phyloP scores from a whole-genome alignment of 768 basidiomycete genomes.

The Macrolepiota dolichaula region DNA sequence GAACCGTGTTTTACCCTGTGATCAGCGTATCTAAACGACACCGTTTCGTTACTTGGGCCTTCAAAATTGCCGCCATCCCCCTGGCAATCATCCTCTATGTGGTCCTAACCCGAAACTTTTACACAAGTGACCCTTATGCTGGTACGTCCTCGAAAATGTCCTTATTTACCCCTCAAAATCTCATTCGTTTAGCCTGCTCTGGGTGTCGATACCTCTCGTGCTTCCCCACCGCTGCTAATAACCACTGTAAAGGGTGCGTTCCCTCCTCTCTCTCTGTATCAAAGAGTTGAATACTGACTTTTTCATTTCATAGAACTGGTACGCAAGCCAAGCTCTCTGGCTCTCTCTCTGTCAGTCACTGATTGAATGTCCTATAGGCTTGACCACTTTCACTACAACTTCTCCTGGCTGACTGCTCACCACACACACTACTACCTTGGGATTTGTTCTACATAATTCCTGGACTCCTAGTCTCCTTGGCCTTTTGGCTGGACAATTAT shows the following conservation, averaged over 20 bases:
- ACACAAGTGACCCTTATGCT: conserved; percentile 80
- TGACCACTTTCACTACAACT: conserved; percentile 13
- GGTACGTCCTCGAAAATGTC: conserved; percentile 41
- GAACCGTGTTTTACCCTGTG: conserved; percentile 84
- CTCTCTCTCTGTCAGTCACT: not conserved
- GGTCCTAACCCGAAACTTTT: conserved; percentile 84
- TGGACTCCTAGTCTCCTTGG: not conserved
- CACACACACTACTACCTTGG: not conserved
- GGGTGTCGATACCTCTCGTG: conserved; percentile 92
- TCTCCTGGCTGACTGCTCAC: not conserved
- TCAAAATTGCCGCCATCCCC: conserved; percentile 72
- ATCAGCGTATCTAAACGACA: conserved; percentile 80
- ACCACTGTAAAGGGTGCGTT: conserved; percentile 59
- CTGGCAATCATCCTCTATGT: conserved; percentile 79
- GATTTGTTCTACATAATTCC: not conserved
- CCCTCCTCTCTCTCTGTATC: not conserved
- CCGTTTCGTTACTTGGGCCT: conserved; percentile 63
- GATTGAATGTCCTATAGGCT: conserved; percentile 9
- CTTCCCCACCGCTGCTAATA: conserved; percentile 72
- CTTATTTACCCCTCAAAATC: conserved; percentile 5
- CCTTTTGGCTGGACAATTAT: not conserved
- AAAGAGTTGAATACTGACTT: not conserved
- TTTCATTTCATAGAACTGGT: conserved; percentile 30
- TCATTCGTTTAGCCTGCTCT: conserved; percentile 56
- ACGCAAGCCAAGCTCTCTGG: conserved; percentile 14